These are phyloP conservation scores for Fusarium mexicanum DNA, from an alignment of 2,329 filamentous ascomycete genomes.

Conservation along the genomic window DNA sequence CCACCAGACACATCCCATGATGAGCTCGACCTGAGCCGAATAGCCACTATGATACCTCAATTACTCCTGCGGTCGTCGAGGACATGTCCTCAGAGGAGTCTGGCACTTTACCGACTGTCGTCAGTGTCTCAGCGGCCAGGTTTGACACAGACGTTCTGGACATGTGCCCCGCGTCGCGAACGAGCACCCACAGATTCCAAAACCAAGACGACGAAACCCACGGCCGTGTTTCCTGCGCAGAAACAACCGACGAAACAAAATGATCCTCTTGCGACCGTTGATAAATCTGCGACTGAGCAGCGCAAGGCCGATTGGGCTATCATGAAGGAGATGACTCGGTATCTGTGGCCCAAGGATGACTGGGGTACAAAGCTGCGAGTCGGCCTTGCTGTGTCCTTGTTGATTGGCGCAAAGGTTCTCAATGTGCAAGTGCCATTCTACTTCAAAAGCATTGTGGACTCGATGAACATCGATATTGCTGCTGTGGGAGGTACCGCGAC, in stretches of 20 bases:
- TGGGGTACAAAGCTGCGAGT: conserved; percentile 80
- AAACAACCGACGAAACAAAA: conserved; percentile 34
- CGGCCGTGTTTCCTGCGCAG: conserved; percentile 28
- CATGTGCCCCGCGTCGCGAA: conserved; percentile 44
- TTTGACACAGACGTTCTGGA: conserved; percentile 46
- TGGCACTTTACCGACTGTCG: conserved; percentile 41
- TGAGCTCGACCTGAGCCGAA: conserved; percentile 41
- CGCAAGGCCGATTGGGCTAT: conserved; percentile 98
- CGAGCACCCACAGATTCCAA: conserved; percentile 35
- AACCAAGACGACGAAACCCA: conserved; percentile 35
- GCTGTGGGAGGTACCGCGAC: conserved; percentile 87
- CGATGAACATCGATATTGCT: conserved; percentile 96
- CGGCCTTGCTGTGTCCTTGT: conserved; percentile 80
- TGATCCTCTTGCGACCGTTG: conserved; percentile 48
- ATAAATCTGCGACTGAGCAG: conserved; percentile 80
- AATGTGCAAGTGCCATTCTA: conserved; percentile 99
- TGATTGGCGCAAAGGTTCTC: conserved; percentile 91
- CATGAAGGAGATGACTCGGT: conserved; percentile 96
- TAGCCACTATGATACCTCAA: conserved; percentile 50
- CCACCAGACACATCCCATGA: conserved; percentile 38
- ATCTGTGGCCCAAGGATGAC: conserved; percentile 93
- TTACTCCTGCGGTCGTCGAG: conserved; percentile 47
- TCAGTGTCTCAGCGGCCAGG: conserved; percentile 43
- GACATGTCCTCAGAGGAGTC: conserved; percentile 46
- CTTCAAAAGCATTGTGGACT: conserved; percentile 97